Evolutionary conservation across 2,329 filamentous ascomycete genomes (phyloP).

Genomic region (Fusarium camptoceras): DNA sequence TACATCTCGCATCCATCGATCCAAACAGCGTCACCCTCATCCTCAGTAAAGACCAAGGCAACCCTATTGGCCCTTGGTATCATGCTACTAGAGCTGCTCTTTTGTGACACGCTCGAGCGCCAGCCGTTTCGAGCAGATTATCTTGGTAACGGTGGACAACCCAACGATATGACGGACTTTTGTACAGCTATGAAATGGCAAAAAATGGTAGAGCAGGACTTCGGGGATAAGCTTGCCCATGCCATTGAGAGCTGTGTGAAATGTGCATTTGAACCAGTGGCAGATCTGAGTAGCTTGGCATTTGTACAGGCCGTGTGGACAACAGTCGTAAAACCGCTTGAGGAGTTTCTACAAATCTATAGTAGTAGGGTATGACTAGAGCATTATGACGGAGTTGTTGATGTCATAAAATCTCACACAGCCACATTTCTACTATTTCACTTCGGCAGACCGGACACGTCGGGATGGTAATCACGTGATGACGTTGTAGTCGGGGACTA

Average conservation of each 20-base stretch:
- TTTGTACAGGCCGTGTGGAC: not conserved
- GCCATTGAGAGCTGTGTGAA: not conserved
- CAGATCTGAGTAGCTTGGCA: not conserved
- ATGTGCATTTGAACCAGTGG: not conserved
- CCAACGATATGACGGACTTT: not conserved
- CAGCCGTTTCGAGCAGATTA: not conserved
- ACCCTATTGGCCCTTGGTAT: not conserved
- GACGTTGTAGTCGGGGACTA: not conserved
- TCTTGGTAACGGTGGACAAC: fast-evolving
- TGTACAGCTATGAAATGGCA: not conserved
- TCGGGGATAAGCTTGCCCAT: not conserved
- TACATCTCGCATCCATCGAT: not conserved
- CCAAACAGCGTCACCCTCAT: fast-evolving
- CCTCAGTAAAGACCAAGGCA: fast-evolving
- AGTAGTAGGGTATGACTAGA: not conserved
- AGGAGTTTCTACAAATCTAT: not conserved
- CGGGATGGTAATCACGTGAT: conserved; percentile 3
- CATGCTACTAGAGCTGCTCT: not conserved
- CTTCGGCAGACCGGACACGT: no score
- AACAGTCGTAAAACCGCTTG: not conserved
- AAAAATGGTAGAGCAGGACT: not conserved
- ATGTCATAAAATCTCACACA: no score
- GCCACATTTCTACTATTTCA: no score
- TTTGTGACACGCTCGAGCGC: not conserved
- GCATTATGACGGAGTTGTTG: no score